Evolutionary conservation across 2,329 filamentous ascomycete genomes (phyloP).

Genomic region (Hypoxylon sp.): DNA sequence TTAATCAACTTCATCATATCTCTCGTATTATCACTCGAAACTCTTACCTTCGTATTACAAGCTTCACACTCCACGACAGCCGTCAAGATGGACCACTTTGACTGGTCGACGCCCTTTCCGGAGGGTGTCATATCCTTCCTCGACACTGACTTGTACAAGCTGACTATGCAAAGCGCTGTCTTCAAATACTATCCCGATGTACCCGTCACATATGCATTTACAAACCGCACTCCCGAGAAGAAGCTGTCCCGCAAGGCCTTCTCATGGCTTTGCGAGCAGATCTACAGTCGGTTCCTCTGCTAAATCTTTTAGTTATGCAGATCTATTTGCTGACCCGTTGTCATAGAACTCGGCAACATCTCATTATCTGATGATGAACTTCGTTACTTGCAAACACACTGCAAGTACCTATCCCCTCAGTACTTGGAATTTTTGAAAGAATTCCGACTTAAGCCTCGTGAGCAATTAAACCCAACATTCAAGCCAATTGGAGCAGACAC

Average conservation of each 20-base stretch:
- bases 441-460: slow-evolving; percentile 83
- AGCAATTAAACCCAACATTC: slow-evolving; percentile 83
- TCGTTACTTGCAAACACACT: slow-evolving; percentile 80
- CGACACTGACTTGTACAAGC: slow-evolving; percentile 90
- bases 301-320: slow-evolving; percentile 22
- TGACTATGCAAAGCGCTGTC: slow-evolving; percentile 99
- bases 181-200: slow-evolving; percentile 89
- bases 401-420: slow-evolving; percentile 80
- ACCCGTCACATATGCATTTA: slow-evolving; percentile 91
- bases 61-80: background rate
- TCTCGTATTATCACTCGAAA: slow-evolving; percentile 2
- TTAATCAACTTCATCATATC: slow-evolving; percentile 1
- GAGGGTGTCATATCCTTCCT: slow-evolving; percentile 86
- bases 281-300: slow-evolving; percentile 72
- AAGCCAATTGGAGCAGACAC: slow-evolving; percentile 67
- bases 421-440: slow-evolving; percentile 86
- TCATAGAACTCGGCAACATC: slow-evolving; percentile 82
- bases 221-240: slow-evolving; percentile 95
- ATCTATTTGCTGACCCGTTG: slow-evolving; percentile 30
- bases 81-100: slow-evolving; percentile 70
- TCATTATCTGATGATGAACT: slow-evolving; percentile 83
- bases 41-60: background rate
- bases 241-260: slow-evolving; percentile 87
- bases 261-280: slow-evolving; percentile 86
- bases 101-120: slow-evolving; percentile 74